Base-by-base conservation (phyloP, 2,329 filamentous ascomycete species). In the Phialocephala subalpina region DNA sequence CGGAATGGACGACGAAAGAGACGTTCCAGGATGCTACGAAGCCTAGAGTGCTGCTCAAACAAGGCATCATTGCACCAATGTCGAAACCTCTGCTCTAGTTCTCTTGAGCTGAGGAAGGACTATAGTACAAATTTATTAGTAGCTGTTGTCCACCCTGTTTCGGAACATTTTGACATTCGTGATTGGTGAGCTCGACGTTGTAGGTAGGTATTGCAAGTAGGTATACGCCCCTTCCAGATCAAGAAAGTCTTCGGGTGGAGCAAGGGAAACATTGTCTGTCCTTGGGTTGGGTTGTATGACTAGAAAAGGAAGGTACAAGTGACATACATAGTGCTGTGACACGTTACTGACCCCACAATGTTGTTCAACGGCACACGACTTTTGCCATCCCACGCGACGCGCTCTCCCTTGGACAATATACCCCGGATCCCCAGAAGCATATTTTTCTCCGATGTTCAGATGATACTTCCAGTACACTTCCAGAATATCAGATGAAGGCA, bases 1-100 rank as follows among this genome's bases (percentile, higher is more conserved):
- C 92, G 18, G 95, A 99, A 80, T 99, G 95, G 94, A 89, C 90
- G 72, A 98, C 95, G n/a, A 97, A 97, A 86, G 89, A 93, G 82
- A 93, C 92, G 16, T 96, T 96, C 85, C 94, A 98, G 83, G 88
- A 91, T 73, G 87, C 87, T 67, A 97, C 92, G 66, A 97, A 95
- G 86, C 96, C 96, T 65, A 88, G 93, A 73, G 87, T 98, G 71
- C 83, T 98, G 78, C 83, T 97, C 78, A 97, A 97, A 83, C 92
- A 94, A 81, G 96, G 96, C 56, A 85, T 97, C 71, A 94, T 99
- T 79, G 86, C 88, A 74, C 92, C 96, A 47, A 92, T 99, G 87
- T 88, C 90, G 65, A 94, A 92, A 81, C 95, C 95, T 38, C 63
- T 77, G 33, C 63, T 76, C 45, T 76, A 74, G 66, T 56, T 2